phyloP scores from a whole-genome alignment of 441 rosid species.

The Gossypium gossypioides region DNA sequence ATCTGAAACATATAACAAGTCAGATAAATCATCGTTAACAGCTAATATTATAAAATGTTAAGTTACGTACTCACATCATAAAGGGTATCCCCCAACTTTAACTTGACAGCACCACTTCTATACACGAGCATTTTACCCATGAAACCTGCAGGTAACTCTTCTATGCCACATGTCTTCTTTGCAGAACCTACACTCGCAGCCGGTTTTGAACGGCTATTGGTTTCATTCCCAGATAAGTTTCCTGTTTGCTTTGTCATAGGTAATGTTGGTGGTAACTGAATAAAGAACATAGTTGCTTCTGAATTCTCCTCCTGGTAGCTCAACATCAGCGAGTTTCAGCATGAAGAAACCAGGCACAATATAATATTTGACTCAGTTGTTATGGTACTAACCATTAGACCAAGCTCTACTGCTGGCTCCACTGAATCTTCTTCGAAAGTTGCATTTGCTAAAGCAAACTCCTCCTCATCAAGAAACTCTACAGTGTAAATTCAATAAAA shows the following conservation, averaged over 20 bases:
- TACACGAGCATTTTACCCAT: constrained; percentile 79
- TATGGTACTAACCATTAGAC: constrained; percentile 38
- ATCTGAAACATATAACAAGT: not conserved
- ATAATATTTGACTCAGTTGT: not conserved
- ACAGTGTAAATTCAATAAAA: constrained; percentile 14
- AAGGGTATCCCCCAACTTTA: constrained; percentile 64
- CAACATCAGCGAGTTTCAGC: constrained; percentile 9
- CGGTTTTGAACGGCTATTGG: constrained; percentile 22
- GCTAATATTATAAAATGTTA: not conserved
- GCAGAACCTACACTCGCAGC: not conserved
- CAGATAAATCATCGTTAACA: not conserved
- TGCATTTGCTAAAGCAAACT: constrained; percentile 26
- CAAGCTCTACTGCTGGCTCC: constrained; percentile 36
- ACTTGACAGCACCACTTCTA: constrained; percentile 64
- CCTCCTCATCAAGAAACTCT: constrained; percentile 55
- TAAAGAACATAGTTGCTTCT: constrained; percentile 46
- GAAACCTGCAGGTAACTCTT: constrained; percentile 52
- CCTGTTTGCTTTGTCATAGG: constrained; percentile 41
- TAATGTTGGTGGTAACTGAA: constrained; percentile 51
- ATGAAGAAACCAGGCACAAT: constrained; percentile 11
- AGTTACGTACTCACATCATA: constrained; percentile 59
- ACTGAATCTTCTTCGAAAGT: constrained; percentile 29
- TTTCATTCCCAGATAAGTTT: constrained; percentile 19
- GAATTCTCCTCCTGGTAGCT: constrained; percentile 49
- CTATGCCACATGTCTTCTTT: constrained; percentile 31